Base-by-base conservation (phyloP, 495 filamentous ascomycete genomes). In the Collariella sp. region DNA sequence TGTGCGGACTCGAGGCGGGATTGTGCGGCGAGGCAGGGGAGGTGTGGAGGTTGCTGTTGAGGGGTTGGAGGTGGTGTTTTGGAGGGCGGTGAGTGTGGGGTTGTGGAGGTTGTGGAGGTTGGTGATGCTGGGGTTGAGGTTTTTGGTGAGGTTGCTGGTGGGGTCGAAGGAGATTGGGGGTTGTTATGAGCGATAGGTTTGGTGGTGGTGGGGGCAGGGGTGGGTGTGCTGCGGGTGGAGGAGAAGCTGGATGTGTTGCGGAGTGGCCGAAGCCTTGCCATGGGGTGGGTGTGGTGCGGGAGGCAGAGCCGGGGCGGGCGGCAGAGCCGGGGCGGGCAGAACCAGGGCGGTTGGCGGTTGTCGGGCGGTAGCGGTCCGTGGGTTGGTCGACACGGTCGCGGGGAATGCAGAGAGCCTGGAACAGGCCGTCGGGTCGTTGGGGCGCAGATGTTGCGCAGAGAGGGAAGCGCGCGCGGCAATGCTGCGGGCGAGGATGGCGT, bases 401-500 rank as follows among this genome's bases (percentile, higher is more conserved):
- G 0, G 85, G 87, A 42, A 72, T 77, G 61, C 87, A 91, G 13
- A 88, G 77, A 0, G 73, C 72, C 58, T 91, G 87, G 33, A 91
- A 79, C 23, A 79, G 69, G 18, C 85, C 87, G 19, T 90, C 80
- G 33, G 79, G 60, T 91, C 87, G 44, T 80, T 82, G 6, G 87
- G 87, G 85, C 80, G 40, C 89, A 82, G 13, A 96, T 66, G 2
- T 71, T 72, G 42, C 77, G 76, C 3, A 96, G 74, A 2, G 73
- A 64, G 0, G 90, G 90, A 61, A 96, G 91, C 5, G 85, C 85
- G 11, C 70, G 77, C 76, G 3, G 74, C 67, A 49, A 96, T 91
- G 46, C 84, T 84, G 55, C 77, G 78, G 15, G 87, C 86, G 34
- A 96, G 78, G 51, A 89, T 81, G 6, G 70, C 75, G 54, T 88